Evolutionary conservation across 176 grass and related monocot genomes (phyloP).

Genomic region (Typha latifolia): DNA sequence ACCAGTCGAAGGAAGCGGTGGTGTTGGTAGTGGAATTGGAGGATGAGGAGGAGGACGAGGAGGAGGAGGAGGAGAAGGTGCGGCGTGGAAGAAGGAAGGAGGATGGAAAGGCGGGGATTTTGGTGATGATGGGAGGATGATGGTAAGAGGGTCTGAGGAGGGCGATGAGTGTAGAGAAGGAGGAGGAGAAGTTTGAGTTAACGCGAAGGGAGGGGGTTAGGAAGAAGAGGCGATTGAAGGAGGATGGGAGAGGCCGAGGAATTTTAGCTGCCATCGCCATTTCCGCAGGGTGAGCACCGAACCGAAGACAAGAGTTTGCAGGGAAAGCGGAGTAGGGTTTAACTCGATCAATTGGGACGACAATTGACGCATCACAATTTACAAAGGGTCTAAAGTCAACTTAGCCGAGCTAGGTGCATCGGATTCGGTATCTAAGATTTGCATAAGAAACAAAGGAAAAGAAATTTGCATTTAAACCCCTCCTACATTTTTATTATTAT

Average conservation of each 20-base stretch:
- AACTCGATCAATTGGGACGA: too few species aligned
- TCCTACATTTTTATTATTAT: too few species aligned
- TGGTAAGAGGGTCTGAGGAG: neutral
- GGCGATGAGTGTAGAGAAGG: neutral
- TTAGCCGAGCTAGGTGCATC: too few species aligned
- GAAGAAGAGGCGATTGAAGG: neutral
- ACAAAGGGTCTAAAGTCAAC: too few species aligned
- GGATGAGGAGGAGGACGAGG: constrained; percentile 3
- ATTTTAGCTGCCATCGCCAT: neutral
- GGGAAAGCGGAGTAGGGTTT: neutral
- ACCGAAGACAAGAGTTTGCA: neutral
- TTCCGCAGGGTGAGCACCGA: too few species aligned
- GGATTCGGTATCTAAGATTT: too few species aligned
- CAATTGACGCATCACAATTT: too few species aligned
- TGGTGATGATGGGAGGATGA: neutral
- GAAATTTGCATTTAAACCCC: too few species aligned
- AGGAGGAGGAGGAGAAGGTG: constrained; percentile 1
- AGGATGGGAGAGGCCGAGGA: neutral
- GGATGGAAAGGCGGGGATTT: constrained; percentile 7
- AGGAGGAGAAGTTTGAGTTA: neutral
- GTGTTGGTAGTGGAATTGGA: constrained; percentile 47
- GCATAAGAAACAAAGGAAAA: too few species aligned
- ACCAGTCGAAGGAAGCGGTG: constrained; percentile 71
- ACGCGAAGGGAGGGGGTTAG: neutral
- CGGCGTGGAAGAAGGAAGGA: constrained; percentile 20